Evolutionary conservation across 305 asterid genomes (phyloP), one percentile per base, ranked within the genome.

Genomic region (Plantago lanceolata): DNA sequence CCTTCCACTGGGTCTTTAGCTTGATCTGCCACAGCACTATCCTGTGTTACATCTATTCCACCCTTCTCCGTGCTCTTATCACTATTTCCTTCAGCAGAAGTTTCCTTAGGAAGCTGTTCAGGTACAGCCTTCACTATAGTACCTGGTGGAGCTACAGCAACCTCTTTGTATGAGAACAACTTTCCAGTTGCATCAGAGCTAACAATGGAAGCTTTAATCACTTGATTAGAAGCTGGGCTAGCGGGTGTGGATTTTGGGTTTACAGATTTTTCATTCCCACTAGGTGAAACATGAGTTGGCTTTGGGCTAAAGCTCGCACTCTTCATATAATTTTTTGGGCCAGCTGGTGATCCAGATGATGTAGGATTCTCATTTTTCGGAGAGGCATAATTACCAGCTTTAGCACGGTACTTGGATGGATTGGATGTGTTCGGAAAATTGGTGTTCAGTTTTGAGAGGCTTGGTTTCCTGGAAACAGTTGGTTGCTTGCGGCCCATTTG

Each of bases 71-170:
- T 84, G 69, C 59, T 56, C 59, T 3, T 65, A 43, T 66, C 63
- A 47, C 59, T 63, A 67, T 57, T 75, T 61, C 73, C 76, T 60
- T 78, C 89, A 1, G 71, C 57, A 72, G 73, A 72, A 47, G 62
- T 76, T 62, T 74, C 81, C 64, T 75, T 72, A 24, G 84, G 84
- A 45, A 71, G 72, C 59, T 75, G 81, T 76, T 80, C 90, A 4
- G 84, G 75, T 19, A 81, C 92, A 63, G 88, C 92, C 79, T 85
- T 88, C 58, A 81, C 95, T 37, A 82, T 85, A 69, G 85, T 80
- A 59, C 96, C 95, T 19, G 97, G 95, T 56, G 87, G 86, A 71
- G 93, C 96, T 61, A 90, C 70, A 74, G 96, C 97, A 66, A 90
- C 96, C 73, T 90, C 96, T 75, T 88, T 90, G 80, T 90, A 90